Evolutionary conservation across 2,329 filamentous ascomycete species (phyloP).

Genomic region (Aspergillus luchuensis): DNA sequence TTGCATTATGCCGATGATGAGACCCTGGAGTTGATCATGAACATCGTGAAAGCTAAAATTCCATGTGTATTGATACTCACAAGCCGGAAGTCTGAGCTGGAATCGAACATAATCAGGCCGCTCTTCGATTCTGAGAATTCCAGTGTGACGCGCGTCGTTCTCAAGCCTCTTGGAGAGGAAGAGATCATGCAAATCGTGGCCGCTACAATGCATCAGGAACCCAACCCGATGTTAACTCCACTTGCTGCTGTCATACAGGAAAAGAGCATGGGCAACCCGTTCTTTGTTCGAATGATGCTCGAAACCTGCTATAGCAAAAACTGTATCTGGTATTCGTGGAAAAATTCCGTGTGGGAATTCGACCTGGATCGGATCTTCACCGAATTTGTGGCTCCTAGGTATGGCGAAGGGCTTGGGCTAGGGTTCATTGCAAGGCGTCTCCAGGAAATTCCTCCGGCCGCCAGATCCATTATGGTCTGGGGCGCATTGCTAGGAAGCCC

Average conservation of each 20-base stretch:
- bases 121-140: slow-evolving; percentile 53
- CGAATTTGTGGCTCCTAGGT: slow-evolving; percentile 76
- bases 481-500: slow-evolving; percentile 77
- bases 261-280: slow-evolving; percentile 84
- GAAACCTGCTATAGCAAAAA: slow-evolving; percentile 82
- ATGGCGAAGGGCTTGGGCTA: slow-evolving; percentile 77
- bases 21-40: slow-evolving; percentile 77
- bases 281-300: slow-evolving; percentile 89
- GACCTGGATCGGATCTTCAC: slow-evolving; percentile 84
- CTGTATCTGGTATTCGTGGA: slow-evolving; percentile 90
- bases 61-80: slow-evolving; percentile 82
- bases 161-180: slow-evolving; percentile 73
- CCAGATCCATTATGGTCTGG: slow-evolving; percentile 83
- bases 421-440: slow-evolving; percentile 80
- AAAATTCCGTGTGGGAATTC: slow-evolving; percentile 77
- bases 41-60: slow-evolving; percentile 76
- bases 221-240: slow-evolving; percentile 70
- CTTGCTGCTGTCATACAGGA: slow-evolving; percentile 84
- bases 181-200: slow-evolving; percentile 83
- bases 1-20: slow-evolving; percentile 89
- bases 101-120: slow-evolving; percentile 46
- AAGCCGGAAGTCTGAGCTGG: slow-evolving; percentile 67
- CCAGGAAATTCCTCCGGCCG: slow-evolving; percentile 70
- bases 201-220: slow-evolving; percentile 71
- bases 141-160: slow-evolving; percentile 67